Evolutionary conservation across 768 basidiomycete genomes (phyloP), one percentile per base, ranked within the genome.

Genomic region (Suillus ampliporus): DNA sequence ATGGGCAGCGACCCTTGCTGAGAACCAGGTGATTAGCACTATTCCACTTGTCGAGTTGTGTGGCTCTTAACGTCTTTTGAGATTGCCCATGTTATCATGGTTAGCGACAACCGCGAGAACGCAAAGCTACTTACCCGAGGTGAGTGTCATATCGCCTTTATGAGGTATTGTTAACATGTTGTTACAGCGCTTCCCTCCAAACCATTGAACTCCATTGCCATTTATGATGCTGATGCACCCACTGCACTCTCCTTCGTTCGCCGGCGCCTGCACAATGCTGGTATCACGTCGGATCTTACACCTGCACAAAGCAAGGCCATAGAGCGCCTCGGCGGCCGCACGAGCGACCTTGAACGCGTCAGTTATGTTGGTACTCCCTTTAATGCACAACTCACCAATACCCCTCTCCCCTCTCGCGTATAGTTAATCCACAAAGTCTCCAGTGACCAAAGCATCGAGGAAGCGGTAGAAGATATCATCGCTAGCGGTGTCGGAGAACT

Each of bases 401-500:
- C 9, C n/a, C n/a, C n/a, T n/a, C 31, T 34, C 28, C 13, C 53
- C 19, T 5, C 31, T n/a, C 31, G 11, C 50, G 26, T 26, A 10
- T 65, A 95, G 92, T 77, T 98, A 38, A 87, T 96, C 13, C 89
- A 94, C 77, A 96, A 95, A 77, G 87, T 95, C 41, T 83, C 88
- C 23, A 88, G 82, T 54, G 92, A 94, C 2, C 85, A 86, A 76
- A 77, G 72, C 17, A 83, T 96, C 4, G 82, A 87, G 58, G 91
- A 91, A 43, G 94, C 94, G 1, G 91, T 97, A 6, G 92, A 96
- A 69, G 96, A 98, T 70, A 94, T 99, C 68, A 86, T 97, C 63
- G 76, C 77, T 23, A 84, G 92, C 17, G 89, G 89, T 38, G 86
- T 95, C 11, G 83, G 87, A 38, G 95, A 97, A 73, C 78, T 99